Evolutionary conservation across 441 rosid genomes (phyloP).

Genomic region (Eutrema salsugineum): DNA sequence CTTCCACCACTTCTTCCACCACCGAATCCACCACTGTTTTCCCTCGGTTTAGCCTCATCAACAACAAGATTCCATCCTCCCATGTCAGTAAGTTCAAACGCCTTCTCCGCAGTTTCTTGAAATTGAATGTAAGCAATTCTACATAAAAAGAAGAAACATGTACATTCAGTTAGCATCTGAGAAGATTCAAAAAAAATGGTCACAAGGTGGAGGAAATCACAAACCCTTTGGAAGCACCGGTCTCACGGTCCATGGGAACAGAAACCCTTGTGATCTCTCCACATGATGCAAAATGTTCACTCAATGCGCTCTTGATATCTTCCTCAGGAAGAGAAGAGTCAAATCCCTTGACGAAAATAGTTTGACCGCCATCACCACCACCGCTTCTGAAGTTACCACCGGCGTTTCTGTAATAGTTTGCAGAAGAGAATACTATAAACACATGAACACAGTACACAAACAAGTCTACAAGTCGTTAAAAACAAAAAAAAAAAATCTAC

Average conservation of each 20-base stretch:
- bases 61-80: constrained; percentile 49
- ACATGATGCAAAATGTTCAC: constrained; percentile 59
- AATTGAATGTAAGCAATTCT: constrained; percentile 78
- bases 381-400: constrained; percentile 8
- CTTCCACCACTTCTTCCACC: constrained; percentile 26
- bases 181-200: not conserved
- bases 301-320: constrained; percentile 47
- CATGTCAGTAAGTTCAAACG: constrained; percentile 53
- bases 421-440: not conserved
- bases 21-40: constrained; percentile 33
- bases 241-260: constrained; percentile 61
- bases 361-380: constrained; percentile 36
- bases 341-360: constrained; percentile 60
- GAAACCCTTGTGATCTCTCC: constrained; percentile 63
- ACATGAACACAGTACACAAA: not conserved
- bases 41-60: constrained; percentile 69
- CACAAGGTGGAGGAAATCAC: not conserved
- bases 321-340: constrained; percentile 45
- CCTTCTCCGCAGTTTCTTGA: constrained; percentile 41
- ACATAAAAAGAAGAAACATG: not conserved
- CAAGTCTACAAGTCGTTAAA: not conserved
- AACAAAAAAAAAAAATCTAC: constrained; percentile 19
- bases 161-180: not conserved
- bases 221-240: constrained; percentile 69
- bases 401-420: not conserved